A percentile compares a stretch with the other conserved stretches of the same genome.
These are phyloP conservation scores for Pseudozyma thailandica DNA, from an alignment of 1,284 basidiomycete species.

Conservation along the genomic window DNA sequence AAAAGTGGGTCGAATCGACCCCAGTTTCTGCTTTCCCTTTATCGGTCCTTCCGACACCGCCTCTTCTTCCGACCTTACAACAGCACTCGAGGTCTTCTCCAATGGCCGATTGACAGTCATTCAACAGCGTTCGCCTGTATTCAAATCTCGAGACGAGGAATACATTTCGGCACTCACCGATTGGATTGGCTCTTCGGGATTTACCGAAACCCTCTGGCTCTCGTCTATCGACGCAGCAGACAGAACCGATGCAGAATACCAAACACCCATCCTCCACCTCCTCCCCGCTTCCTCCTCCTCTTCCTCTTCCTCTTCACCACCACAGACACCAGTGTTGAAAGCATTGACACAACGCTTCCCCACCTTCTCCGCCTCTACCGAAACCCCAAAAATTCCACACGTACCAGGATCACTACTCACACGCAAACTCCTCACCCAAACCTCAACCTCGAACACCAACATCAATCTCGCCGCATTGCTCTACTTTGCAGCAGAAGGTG, in stretches of 20 bases:
- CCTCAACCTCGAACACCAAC: background rate
- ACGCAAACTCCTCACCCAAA: conserved; percentile 24
- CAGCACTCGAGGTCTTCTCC: conserved; percentile 26
- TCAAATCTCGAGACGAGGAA: conserved; percentile 28
- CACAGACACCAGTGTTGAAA: conserved; percentile 9
- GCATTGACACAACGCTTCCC: conserved; percentile 1
- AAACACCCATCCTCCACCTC: conserved; percentile 21
- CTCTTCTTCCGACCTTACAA: background rate
- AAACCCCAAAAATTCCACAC: conserved; percentile 14
- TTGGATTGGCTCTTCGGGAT: conserved; percentile 10
- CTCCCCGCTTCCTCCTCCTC: conserved; percentile 16
- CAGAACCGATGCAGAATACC: conserved; percentile 52
- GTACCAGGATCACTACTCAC: conserved; percentile 49
- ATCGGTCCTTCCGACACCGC: conserved; percentile 47
- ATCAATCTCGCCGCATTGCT: conserved; percentile 32
- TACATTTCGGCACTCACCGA: conserved; percentile 25
- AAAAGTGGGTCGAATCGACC: conserved; percentile 51
- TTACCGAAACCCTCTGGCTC: conserved; percentile 23
- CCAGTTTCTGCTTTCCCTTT: conserved; percentile 53
- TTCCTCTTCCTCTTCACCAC: background rate
- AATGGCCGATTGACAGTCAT: conserved; percentile 41
- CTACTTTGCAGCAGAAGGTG: conserved; percentile 59
- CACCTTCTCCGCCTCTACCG: conserved; percentile 1
- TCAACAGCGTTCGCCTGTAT: conserved; percentile 59
- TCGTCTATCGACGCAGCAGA: conserved; percentile 53